phyloP scores from a whole-genome alignment of 1,284 basidiomycete species.

The Cystobasidiaceae sp. region DNA sequence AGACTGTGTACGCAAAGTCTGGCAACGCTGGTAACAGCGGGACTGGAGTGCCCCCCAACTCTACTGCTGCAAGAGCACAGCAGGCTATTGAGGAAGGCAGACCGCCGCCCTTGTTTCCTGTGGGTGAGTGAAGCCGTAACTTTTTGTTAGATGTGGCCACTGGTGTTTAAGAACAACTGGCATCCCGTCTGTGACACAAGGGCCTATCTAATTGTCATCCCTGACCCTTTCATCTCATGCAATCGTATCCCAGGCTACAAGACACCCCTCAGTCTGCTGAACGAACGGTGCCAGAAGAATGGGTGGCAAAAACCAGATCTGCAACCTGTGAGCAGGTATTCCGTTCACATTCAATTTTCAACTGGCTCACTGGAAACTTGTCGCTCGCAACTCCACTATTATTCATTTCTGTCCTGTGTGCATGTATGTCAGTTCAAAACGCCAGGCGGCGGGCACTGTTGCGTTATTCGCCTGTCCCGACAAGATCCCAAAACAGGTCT shows the following conservation, averaged over 20 bases:
- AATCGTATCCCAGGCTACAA: slow-evolving; percentile 58
- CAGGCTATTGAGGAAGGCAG: slow-evolving; percentile 26
- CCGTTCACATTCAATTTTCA: neutral
- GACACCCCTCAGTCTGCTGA: slow-evolving; percentile 65
- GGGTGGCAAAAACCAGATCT: slow-evolving; percentile 76
- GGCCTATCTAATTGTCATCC: neutral
- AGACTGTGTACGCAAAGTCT: slow-evolving; percentile 20
- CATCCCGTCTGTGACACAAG: neutral
- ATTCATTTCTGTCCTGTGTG: slow-evolving; percentile 20
- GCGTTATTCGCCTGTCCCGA: slow-evolving; percentile 57
- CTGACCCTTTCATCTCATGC: neutral
- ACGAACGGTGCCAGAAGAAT: slow-evolving; percentile 70
- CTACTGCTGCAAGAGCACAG: slow-evolving; percentile 5
- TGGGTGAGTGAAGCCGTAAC: slow-evolving; percentile 11
- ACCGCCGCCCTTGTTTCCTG: slow-evolving; percentile 28
- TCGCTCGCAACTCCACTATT: slow-evolving; percentile 14
- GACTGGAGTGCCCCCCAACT: neutral
- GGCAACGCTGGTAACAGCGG: slow-evolving; percentile 26
- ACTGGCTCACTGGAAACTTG: neutral
- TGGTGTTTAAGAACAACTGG: neutral
- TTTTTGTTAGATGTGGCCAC: slow-evolving; percentile 53
- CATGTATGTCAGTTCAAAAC: slow-evolving; percentile 47
- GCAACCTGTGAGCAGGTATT: slow-evolving; percentile 63
- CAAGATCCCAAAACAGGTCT: slow-evolving; percentile 63
- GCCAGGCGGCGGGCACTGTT: slow-evolving; percentile 58